Percentiles rank a stretch among this genome's conserved stretches.
Evolutionary conservation across 2,329 filamentous ascomycete genomes (phyloP).

Genomic region (Albophoma yamanashiensis): DNA sequence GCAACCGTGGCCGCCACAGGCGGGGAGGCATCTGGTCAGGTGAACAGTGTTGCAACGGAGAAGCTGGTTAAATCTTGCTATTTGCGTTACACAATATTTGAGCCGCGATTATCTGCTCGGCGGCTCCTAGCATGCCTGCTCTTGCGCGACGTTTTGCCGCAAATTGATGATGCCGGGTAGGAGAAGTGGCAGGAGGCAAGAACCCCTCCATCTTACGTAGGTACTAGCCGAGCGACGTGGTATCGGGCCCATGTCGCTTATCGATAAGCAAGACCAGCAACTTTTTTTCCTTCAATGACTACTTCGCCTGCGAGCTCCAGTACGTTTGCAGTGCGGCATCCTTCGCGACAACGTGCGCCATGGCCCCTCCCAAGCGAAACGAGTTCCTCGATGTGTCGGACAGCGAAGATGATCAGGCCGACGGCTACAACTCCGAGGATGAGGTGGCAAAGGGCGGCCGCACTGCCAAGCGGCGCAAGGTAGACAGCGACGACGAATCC

Average conservation of each 20-base stretch:
- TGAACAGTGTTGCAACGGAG: not conserved
- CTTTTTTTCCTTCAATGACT: not conserved
- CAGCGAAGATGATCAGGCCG: slow-evolving; percentile 47
- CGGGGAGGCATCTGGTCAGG: not conserved
- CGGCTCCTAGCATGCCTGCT: not conserved
- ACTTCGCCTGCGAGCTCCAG: not conserved
- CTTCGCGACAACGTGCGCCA: slow-evolving; percentile 18
- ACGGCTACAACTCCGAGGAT: slow-evolving; percentile 58
- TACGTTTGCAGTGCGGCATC: not conserved
- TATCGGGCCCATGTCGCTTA: not conserved
- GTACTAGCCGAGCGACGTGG: not conserved
- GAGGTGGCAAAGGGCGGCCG: slow-evolving; percentile 56
- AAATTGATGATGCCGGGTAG: not conserved
- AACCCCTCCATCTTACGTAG: not conserved
- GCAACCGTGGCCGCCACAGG: not conserved
- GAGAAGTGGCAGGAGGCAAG: not conserved
- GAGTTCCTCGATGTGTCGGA: slow-evolving; percentile 54
- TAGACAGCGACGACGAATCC: slow-evolving; percentile 29
- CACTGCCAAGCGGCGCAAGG: slow-evolving; percentile 52
- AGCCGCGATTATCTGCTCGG: not conserved
- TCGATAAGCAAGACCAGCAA: not conserved
- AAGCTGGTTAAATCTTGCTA: not conserved
- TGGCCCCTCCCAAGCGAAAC: slow-evolving; percentile 61
- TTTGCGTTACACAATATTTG: not conserved
- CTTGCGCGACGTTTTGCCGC: not conserved